These are phyloP conservation scores for Silene latifolia DNA, from an alignment of 148 eudicot genomes.

Conservation along the genomic window DNA sequence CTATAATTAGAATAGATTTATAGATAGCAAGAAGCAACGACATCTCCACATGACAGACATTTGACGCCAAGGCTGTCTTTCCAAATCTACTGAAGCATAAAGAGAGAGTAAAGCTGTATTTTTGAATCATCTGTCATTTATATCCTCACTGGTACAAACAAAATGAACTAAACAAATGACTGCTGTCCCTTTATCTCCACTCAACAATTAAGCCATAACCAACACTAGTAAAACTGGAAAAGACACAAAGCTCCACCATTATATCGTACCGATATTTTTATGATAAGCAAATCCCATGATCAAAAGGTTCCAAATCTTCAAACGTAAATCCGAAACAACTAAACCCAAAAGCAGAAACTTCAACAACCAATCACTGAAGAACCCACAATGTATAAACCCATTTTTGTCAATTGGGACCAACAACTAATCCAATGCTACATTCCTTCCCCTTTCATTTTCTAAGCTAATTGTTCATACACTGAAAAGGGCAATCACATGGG, in stretches of 20 bases:
- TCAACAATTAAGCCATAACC: slow-evolving; percentile 2
- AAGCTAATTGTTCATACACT: background rate
- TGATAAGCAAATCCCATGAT: background rate
- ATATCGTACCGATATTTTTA: background rate
- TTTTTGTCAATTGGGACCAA: slow-evolving; percentile 5
- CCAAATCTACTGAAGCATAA: background rate
- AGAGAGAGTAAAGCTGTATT: background rate
- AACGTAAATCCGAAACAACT: background rate
- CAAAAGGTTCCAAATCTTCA: background rate
- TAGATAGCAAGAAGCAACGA: background rate
- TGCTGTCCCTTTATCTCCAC: background rate
- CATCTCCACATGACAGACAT: background rate
- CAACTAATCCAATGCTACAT: background rate
- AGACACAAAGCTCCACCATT: background rate
- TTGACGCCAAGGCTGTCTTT: background rate
- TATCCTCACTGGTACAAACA: background rate
- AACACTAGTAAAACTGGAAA: background rate
- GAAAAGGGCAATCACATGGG: slow-evolving; percentile 15
- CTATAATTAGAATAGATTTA: background rate
- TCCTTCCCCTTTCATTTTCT: slow-evolving; percentile 9
- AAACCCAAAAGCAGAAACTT: slow-evolving; percentile 19
- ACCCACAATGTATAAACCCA: slow-evolving; percentile 13
- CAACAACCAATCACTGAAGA: slow-evolving; percentile 15
- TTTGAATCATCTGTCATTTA: background rate
- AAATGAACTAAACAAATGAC: no score